These are phyloP conservation scores for Arthrobotrys conoides DNA, from an alignment of 2,329 filamentous ascomycete species.

Conservation along the genomic window DNA sequence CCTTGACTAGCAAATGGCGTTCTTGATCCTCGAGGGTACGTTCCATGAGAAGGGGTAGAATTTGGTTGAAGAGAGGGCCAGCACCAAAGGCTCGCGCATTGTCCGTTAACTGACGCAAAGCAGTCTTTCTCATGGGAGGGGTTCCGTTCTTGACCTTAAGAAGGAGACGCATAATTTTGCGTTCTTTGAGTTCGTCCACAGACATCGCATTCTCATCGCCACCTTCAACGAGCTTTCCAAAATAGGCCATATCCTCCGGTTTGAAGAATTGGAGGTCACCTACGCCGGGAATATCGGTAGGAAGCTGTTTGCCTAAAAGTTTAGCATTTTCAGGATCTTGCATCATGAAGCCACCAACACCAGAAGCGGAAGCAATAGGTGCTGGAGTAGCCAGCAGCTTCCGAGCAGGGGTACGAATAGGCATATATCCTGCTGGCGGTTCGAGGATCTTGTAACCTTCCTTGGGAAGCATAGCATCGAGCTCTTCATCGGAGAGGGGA, in stretches of 20 bases:
- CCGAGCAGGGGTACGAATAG: slow-evolving; percentile 81
- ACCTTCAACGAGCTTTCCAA: slow-evolving; percentile 95
- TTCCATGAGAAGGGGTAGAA: slow-evolving; percentile 96
- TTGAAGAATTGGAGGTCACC: slow-evolving; percentile 99
- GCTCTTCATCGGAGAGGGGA: slow-evolving; percentile 90
- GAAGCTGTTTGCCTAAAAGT: slow-evolving; percentile 87
- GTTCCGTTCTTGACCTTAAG: slow-evolving; percentile 99
- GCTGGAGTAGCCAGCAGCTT: slow-evolving; percentile 81
- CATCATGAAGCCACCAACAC: slow-evolving; percentile 90
- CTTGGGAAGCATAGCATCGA: slow-evolving; percentile 89
- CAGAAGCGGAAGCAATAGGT: slow-evolving; percentile 74
- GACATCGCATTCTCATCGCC: slow-evolving; percentile 91
- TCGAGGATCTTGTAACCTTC: slow-evolving; percentile 94
- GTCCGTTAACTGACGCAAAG: slow-evolving; percentile 94
- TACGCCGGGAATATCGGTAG: slow-evolving; percentile 94
- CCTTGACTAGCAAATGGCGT: slow-evolving; percentile 97
- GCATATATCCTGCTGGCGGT: slow-evolving; percentile 91
- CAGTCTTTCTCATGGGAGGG: slow-evolving; percentile 98
- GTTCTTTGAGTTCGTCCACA: slow-evolving; percentile 95
- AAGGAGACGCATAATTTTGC: slow-evolving; percentile 97
- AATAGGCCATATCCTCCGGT: slow-evolving; percentile 98
- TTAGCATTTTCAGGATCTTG: slow-evolving; percentile 90
- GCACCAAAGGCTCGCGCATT: slow-evolving; percentile 97
- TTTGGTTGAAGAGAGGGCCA: slow-evolving; percentile 95
- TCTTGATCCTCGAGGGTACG: slow-evolving; percentile 98